Conservation (phyloP, 2,329 filamentous ascomycete species). For the Diaporthe caulivora region DNA sequence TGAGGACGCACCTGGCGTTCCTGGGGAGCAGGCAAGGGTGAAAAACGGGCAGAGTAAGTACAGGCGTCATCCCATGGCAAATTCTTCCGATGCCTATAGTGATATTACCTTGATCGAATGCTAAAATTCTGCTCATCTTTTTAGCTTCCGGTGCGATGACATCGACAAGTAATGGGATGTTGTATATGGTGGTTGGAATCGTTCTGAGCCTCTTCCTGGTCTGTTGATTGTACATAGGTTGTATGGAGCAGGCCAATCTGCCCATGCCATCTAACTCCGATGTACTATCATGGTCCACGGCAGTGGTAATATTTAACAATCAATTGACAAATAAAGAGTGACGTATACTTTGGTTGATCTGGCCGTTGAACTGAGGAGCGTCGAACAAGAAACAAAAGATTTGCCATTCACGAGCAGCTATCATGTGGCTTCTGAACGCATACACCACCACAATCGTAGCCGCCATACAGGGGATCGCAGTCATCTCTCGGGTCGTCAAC, state of each 20-base stretch:
- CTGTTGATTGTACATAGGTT: background rate
- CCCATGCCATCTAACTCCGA: no score
- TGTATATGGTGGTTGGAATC: background rate
- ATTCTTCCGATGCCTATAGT: no score
- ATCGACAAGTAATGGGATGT: background rate
- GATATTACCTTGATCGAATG: background rate
- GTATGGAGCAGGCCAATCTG: no score
- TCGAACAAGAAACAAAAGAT: background rate
- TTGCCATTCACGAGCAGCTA: background rate
- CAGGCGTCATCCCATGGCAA: no score
- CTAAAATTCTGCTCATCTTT: background rate
- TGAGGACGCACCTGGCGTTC: background rate
- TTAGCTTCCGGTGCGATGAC: background rate
- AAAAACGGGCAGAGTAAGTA: slow-evolving; percentile 13
- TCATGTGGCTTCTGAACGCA: slow-evolving; percentile 45
- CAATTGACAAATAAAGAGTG: no score
- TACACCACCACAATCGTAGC: slow-evolving; percentile 57
- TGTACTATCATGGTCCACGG: no score
- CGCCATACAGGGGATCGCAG: slow-evolving; percentile 53
- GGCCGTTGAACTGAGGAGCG: background rate
- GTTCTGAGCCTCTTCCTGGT: background rate
- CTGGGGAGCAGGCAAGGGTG: background rate
- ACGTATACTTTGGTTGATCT: background rate
- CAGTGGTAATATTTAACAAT: background rate
- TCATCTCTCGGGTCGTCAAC: slow-evolving; percentile 57